Percentiles rank a stretch among this genome's conserved stretches.
Evolutionary conservation across 2,329 filamentous ascomycete species (phyloP).

Genomic region (Penicillium hesseltinei): DNA sequence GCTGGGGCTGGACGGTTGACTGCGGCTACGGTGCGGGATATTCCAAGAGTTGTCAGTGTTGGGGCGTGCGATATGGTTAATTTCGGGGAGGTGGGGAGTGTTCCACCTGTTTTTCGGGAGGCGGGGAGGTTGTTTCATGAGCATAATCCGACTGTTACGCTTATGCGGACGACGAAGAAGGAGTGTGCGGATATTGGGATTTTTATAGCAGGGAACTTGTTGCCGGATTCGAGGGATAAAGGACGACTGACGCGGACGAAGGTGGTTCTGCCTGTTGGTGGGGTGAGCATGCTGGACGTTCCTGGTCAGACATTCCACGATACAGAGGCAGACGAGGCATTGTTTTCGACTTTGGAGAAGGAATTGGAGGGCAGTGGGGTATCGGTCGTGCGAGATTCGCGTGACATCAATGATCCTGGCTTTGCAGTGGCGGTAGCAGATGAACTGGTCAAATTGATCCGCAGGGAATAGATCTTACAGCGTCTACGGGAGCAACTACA

Average conservation of each 20-base stretch:
- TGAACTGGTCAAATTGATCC: conserved; percentile 21
- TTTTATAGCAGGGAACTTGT: conserved; percentile 57
- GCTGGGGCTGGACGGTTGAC: conserved; percentile 58
- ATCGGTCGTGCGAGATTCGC: conserved; percentile 48
- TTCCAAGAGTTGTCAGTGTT: conserved; percentile 58
- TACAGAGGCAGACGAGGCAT: conserved; percentile 45
- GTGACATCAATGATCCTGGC: conserved; percentile 31
- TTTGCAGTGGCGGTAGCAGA: conserved; percentile 31
- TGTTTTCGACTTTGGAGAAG: conserved; percentile 50
- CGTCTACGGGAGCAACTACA: neutral
- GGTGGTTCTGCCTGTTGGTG: conserved; percentile 60
- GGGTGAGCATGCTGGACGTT: conserved; percentile 61
- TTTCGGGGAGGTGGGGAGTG: conserved; percentile 56
- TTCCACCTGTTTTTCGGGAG: conserved; percentile 43
- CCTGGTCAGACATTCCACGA: conserved; percentile 56
- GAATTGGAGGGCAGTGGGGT: conserved; percentile 53
- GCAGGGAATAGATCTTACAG: neutral
- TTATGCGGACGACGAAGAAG: conserved; percentile 62
- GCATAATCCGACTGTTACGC: conserved; percentile 65
- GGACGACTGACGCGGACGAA: conserved; percentile 2
- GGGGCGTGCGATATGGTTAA: conserved; percentile 63
- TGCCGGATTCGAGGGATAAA: conserved; percentile 38
- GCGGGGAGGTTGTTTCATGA: conserved; percentile 49
- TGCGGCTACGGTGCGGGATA: conserved; percentile 55
- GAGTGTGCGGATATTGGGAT: conserved; percentile 57